Evolutionary conservation across 768 basidiomycete species (phyloP).

Genomic region (Mycena amicta): DNA sequence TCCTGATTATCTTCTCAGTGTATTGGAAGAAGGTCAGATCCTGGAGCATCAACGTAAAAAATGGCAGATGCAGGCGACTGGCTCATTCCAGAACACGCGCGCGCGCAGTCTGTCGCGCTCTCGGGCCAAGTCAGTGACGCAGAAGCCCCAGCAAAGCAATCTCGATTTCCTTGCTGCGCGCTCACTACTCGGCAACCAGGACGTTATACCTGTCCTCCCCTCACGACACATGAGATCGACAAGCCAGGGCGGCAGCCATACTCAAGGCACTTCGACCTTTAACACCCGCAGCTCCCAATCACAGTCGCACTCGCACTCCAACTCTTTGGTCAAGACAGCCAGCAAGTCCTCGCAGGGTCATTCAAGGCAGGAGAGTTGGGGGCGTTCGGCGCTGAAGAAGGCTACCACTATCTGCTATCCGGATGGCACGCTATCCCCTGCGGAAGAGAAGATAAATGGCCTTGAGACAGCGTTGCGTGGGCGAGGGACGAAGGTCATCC

Average conservation of each 20-base stretch:
- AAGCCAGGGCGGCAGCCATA: slow-evolving; percentile 26
- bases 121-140: slow-evolving; percentile 59
- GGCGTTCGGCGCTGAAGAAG: slow-evolving; percentile 43
- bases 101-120: slow-evolving; percentile 64
- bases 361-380: slow-evolving; percentile 47
- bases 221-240: slow-evolving; percentile 19
- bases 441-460: slow-evolving; percentile 26
- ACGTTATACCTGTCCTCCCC: slow-evolving; percentile 46
- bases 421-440: slow-evolving; percentile 21
- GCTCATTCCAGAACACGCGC: slow-evolving; percentile 66
- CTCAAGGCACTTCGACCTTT: slow-evolving; percentile 23
- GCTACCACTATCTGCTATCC: slow-evolving; percentile 33
- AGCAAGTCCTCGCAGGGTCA: slow-evolving; percentile 40
- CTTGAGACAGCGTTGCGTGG: slow-evolving; percentile 43
- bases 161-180: slow-evolving; percentile 68
- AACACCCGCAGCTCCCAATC: slow-evolving; percentile 15
- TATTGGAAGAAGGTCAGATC: slow-evolving; percentile 63
- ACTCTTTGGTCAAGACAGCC: slow-evolving; percentile 39
- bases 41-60: slow-evolving; percentile 64
- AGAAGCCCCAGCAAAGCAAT: slow-evolving; percentile 32
- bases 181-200: slow-evolving; percentile 68
- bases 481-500: slow-evolving; percentile 45
- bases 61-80: slow-evolving; percentile 67
- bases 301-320: slow-evolving; percentile 38
- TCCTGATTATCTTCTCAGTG: slow-evolving; percentile 42